phyloP scores from a whole-genome alignment of 345 rosid genomes.

The Lenwebbia sp. region DNA sequence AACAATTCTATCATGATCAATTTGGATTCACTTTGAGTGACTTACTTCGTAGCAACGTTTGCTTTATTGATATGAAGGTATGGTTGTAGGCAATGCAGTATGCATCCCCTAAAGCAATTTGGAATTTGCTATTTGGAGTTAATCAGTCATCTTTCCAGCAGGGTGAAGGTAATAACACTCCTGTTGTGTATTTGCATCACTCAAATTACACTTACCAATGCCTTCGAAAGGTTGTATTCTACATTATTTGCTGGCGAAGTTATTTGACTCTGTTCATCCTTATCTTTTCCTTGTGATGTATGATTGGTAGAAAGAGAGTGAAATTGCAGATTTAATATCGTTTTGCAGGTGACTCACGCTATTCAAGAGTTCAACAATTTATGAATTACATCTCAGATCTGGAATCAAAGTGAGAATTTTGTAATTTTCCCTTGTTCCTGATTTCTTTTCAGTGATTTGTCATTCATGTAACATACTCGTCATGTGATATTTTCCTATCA shows the following conservation, averaged over 20 bases:
- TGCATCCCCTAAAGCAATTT: conserved; percentile 80
- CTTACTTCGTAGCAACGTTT: neutral
- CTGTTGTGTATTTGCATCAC: neutral
- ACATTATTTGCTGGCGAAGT: neutral
- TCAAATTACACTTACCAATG: neutral
- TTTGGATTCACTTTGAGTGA: neutral
- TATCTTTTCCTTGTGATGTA: neutral
- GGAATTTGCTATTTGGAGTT: conserved; percentile 69
- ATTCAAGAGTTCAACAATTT: conserved; percentile 55
- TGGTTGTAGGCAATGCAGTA: conserved; percentile 77
- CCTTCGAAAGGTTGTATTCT: neutral
- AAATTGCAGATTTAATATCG: neutral
- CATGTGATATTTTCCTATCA: neutral
- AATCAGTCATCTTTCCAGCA: conserved; percentile 36
- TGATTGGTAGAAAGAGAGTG: neutral
- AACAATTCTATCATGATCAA: neutral
- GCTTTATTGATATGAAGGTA: neutral
- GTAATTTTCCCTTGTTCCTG: neutral
- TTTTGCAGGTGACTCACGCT: conserved; percentile 31
- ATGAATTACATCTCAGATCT: conserved; percentile 65
- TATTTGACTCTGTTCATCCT: neutral
- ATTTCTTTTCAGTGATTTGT: neutral
- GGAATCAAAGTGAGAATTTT: conserved; percentile 49
- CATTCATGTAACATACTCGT: neutral
- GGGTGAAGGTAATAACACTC: conserved; percentile 26